phyloP scores from a whole-genome alignment of 495 filamentous ascomycete species.

The Rusavskia elegans region DNA sequence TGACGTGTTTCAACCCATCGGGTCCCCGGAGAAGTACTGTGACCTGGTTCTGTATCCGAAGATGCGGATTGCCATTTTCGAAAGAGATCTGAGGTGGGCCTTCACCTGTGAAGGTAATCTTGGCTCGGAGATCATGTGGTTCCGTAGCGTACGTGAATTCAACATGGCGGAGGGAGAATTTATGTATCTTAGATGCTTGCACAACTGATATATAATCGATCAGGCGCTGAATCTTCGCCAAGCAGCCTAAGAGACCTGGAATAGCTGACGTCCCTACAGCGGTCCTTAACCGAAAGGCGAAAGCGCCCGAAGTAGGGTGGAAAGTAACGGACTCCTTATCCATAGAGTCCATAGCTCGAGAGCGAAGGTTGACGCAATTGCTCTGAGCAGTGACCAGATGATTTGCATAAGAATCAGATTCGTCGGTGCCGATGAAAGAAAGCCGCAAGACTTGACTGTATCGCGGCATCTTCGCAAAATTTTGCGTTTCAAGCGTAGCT shows the following conservation, averaged over 20 bases:
- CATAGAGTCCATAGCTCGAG: constrained; percentile 30
- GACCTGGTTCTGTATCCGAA: constrained; percentile 50
- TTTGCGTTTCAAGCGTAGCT: not conserved
- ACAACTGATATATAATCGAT: constrained; percentile 43
- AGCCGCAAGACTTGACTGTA: constrained; percentile 4
- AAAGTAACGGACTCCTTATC: constrained; percentile 42
- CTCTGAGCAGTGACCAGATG: constrained; percentile 26
- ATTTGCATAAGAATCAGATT: constrained; percentile 14
- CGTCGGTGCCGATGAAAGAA: constrained; percentile 14
- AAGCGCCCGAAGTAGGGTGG: constrained; percentile 35
- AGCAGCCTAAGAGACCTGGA: constrained; percentile 32
- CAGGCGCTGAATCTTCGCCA: constrained; percentile 46
- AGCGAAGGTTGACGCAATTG: constrained; percentile 20
- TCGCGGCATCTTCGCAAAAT: not conserved
- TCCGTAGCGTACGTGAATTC: constrained; percentile 40
- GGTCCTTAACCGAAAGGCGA: constrained; percentile 40
- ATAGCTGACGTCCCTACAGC: constrained; percentile 41
- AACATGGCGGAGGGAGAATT: constrained; percentile 43
- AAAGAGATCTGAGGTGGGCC: constrained; percentile 28
- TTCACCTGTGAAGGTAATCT: constrained; percentile 20
- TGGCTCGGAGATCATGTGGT: constrained; percentile 14
- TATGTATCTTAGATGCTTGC: constrained; percentile 28
- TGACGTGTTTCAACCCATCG: constrained; percentile 35
- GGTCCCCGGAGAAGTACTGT: constrained; percentile 32
- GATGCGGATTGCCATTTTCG: constrained; percentile 55